These are phyloP conservation scores for Austroboletus niveus DNA, from an alignment of 1,284 basidiomycete genomes.

Conservation along the genomic window DNA sequence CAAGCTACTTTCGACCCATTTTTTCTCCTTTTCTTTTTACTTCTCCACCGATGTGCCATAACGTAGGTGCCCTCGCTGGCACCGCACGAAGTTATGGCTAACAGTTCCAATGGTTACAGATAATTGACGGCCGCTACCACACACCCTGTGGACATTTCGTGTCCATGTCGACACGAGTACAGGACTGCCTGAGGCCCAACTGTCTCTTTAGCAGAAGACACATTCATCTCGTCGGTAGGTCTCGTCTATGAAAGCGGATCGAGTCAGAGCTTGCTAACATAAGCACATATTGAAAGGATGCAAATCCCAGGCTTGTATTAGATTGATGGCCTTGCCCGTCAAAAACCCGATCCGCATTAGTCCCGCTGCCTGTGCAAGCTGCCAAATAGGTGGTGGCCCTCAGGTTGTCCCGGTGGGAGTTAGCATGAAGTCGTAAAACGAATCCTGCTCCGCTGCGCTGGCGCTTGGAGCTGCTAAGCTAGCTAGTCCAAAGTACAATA, in stretches of 20 bases:
- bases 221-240: slow-evolving; percentile 53
- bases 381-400: slow-evolving; percentile 31
- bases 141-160: slow-evolving; percentile 72
- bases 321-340: slow-evolving; percentile 68
- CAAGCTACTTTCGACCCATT: slow-evolving; percentile 17
- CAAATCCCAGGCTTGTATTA: slow-evolving; percentile 54
- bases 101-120: slow-evolving; percentile 38
- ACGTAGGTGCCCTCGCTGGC: slow-evolving; percentile 46
- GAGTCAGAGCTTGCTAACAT: slow-evolving; percentile 16
- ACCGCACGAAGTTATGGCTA: neutral
- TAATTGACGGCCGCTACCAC: slow-evolving; percentile 76
- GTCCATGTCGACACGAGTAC: slow-evolving; percentile 65
- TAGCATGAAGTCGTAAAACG: slow-evolving; percentile 19
- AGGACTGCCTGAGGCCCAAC: slow-evolving; percentile 62
- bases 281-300: slow-evolving; percentile 46
- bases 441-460: slow-evolving; percentile 14
- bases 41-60: slow-evolving; percentile 62
- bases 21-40: slow-evolving; percentile 9
- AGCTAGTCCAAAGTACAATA: slow-evolving; percentile 10
- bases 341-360: slow-evolving; percentile 74
- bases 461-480: slow-evolving; percentile 10
- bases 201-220: slow-evolving; percentile 75
- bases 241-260: neutral
- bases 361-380: slow-evolving; percentile 57
- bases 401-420: slow-evolving; percentile 11